These are phyloP conservation scores for Scortechinia acanthostroma DNA, from an alignment of 2,329 filamentous ascomycete species.

Conservation along the genomic window DNA sequence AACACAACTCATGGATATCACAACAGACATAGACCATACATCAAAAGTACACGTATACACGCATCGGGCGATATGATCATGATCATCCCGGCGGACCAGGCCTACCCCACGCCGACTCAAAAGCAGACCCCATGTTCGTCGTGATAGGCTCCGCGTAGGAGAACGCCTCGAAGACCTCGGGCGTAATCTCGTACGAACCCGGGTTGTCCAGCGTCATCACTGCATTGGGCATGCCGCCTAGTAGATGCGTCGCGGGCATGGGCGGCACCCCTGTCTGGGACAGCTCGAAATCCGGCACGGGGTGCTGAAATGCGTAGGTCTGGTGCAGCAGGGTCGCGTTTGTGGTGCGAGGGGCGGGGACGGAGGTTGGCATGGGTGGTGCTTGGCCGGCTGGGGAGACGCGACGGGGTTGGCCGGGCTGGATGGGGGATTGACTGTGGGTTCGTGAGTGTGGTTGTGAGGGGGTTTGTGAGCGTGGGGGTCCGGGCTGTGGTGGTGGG, in stretches of 20 bases:
- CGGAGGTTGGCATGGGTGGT: slow-evolving; percentile 5
- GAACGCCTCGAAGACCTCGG: slow-evolving; percentile 30
- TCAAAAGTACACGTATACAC: no score
- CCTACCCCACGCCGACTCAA: slow-evolving; percentile 15
- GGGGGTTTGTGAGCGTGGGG: background rate
- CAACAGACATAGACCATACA: no score
- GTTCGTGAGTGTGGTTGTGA: background rate
- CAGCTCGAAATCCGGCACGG: background rate
- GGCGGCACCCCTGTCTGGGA: background rate
- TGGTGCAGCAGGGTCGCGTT: background rate
- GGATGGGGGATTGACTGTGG: background rate
- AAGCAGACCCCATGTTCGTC: slow-evolving; percentile 18
- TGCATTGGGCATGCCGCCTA: slow-evolving; percentile 3
- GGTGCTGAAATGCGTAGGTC: background rate
- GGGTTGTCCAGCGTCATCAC: slow-evolving; percentile 19
- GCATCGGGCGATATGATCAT: no score
- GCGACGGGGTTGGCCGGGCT: slow-evolving; percentile 2
- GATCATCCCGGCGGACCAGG: slow-evolving; percentile 12
- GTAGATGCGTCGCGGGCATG: slow-evolving; percentile 1
- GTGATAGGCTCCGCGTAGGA: slow-evolving; percentile 29
- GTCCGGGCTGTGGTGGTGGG: slow-evolving; percentile 2
- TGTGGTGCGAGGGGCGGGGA: background rate
- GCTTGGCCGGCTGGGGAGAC: slow-evolving; percentile 8
- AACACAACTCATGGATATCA: no score
- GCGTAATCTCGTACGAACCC: slow-evolving; percentile 26